Evolutionary conservation across 2,329 filamentous ascomycete genomes (phyloP).

Genomic region (Alternaria sp.): DNA sequence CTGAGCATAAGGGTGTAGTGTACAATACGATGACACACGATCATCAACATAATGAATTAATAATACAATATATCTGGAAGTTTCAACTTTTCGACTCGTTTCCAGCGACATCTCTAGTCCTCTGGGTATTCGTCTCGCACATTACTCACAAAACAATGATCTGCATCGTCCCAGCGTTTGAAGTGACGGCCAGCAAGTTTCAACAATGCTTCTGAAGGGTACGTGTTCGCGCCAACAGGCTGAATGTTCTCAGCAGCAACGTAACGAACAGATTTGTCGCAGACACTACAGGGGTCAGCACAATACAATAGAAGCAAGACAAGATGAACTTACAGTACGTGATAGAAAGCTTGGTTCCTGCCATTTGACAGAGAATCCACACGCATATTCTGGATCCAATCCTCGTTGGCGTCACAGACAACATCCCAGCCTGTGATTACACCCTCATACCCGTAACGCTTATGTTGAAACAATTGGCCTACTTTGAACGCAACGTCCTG

Average conservation of each 20-base stretch:
- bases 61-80: neutral
- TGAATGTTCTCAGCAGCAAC: constrained; percentile 84
- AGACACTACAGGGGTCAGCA: constrained; percentile 60
- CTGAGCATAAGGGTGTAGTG: neutral
- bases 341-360: constrained; percentile 78
- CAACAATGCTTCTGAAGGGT: constrained; percentile 68
- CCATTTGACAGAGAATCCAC: constrained; percentile 68
- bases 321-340: constrained; percentile 75
- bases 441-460: constrained; percentile 78
- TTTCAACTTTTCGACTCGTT: neutral
- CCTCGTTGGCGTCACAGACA: constrained; percentile 65
- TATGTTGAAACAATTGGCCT: constrained; percentile 86
- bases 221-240: constrained; percentile 33
- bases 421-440: constrained; percentile 89
- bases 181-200: constrained; percentile 83
- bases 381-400: constrained; percentile 70
- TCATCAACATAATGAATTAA: neutral
- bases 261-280: constrained; percentile 74
- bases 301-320: constrained; percentile 30
- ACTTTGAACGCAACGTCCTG: constrained; percentile 54
- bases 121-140: constrained; percentile 84
- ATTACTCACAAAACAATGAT: constrained; percentile 82
- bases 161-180: constrained; percentile 77
- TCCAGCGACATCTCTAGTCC: constrained; percentile 61
- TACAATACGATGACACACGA: neutral